phyloP scores from a whole-genome alignment of 345 rosid genomes.

The Euphorbia lathyris region DNA sequence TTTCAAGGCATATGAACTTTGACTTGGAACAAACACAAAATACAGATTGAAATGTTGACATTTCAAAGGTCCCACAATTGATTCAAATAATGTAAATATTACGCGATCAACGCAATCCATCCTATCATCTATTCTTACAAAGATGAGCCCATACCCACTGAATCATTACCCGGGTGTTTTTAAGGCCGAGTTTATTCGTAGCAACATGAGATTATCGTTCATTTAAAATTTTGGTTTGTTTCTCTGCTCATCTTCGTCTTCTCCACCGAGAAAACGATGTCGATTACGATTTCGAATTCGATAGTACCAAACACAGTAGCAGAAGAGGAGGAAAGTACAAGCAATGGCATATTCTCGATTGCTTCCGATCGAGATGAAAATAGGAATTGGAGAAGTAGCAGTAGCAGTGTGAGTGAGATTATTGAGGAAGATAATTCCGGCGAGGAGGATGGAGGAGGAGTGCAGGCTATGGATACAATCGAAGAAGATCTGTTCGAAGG shows the following conservation, averaged over 20 bases:
- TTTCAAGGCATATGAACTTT: too few relatives aligned
- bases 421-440: conserved; percentile 27
- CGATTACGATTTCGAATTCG: not conserved
- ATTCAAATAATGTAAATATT: too few relatives aligned
- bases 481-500: conserved; percentile 30
- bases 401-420: conserved; percentile 17
- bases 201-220: too few relatives aligned
- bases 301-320: not conserved
- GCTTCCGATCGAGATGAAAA: not conserved
- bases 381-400: not conserved
- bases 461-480: conserved; percentile 6
- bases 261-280: not conserved
- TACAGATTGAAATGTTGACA: too few relatives aligned
- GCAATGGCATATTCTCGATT: not conserved
- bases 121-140: too few relatives aligned
- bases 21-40: too few relatives aligned
- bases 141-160: too few relatives aligned
- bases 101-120: too few relatives aligned
- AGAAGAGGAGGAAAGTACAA: not conserved
- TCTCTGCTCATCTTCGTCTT: not conserved
- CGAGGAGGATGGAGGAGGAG: conserved; percentile 2
- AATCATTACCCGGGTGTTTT: too few relatives aligned
- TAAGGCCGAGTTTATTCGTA: too few relatives aligned
- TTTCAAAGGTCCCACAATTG: too few relatives aligned
- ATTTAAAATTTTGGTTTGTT: too few relatives aligned